Conservation (phyloP, 495 filamentous ascomycete species). For the Penicillium pulvis region DNA sequence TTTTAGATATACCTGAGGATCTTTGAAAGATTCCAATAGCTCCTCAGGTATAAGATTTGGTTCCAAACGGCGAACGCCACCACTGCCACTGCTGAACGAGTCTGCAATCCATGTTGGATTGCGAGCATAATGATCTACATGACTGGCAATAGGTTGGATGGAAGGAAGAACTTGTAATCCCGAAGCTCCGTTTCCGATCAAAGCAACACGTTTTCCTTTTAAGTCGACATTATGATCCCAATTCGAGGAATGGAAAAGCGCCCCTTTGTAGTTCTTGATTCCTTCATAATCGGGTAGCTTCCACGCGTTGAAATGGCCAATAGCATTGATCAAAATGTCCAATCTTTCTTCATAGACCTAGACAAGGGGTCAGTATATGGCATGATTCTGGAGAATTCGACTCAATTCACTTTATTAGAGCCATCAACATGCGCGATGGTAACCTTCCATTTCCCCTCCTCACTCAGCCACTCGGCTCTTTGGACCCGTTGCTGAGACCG, state of each 20-base stretch:
- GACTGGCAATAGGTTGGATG: slow-evolving; percentile 56
- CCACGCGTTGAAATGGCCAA: slow-evolving; percentile 58
- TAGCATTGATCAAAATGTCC: slow-evolving; percentile 63
- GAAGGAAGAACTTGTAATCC: slow-evolving; percentile 58
- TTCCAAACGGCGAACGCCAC: slow-evolving; percentile 41
- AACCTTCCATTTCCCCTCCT: slow-evolving; percentile 53
- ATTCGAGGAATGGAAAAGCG: slow-evolving; percentile 55
- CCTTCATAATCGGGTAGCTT: slow-evolving; percentile 55
- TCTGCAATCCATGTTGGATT: slow-evolving; percentile 71
- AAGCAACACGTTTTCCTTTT: slow-evolving; percentile 57
- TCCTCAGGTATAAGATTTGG: slow-evolving; percentile 54
- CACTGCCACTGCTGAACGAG: slow-evolving; percentile 43
- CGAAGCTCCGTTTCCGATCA: slow-evolving; percentile 62
- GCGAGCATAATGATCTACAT: slow-evolving; percentile 67
- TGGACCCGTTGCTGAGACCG: slow-evolving; percentile 53
- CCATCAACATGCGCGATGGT: slow-evolving; percentile 41
- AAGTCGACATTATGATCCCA: slow-evolving; percentile 54
- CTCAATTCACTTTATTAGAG: slow-evolving; percentile 29
- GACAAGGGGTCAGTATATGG: slow-evolving; percentile 13
- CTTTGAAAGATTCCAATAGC: slow-evolving; percentile 49
- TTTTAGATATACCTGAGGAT: slow-evolving; percentile 49
- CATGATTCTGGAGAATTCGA: background rate
- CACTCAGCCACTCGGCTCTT: slow-evolving; percentile 54
- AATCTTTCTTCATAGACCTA: slow-evolving; percentile 54
- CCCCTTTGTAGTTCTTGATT: slow-evolving; percentile 48